Evolutionary conservation across 108 stramenopile genomes (phyloP).

Genomic region (Nitzschia sp.): DNA sequence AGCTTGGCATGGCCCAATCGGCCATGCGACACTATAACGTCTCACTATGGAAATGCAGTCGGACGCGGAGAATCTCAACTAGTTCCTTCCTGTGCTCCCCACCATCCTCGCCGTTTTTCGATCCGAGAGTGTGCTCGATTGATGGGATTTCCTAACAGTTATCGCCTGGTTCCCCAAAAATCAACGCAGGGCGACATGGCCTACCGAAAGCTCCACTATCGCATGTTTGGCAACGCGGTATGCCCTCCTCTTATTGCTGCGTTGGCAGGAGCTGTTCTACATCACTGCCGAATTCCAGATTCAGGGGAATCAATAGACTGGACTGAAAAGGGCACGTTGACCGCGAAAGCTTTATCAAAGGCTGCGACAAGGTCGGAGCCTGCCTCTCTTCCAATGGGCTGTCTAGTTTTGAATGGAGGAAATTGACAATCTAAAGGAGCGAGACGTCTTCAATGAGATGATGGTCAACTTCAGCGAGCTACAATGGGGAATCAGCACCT

Average conservation of each 20-base stretch:
- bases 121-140: constrained; percentile 69
- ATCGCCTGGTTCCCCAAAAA: constrained; percentile 27
- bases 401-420: no score
- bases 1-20: constrained; percentile 72
- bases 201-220: constrained; percentile 49
- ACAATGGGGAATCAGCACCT: no score
- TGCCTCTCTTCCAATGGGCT: constrained; percentile 22
- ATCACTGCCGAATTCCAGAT: constrained; percentile 11
- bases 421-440: no score
- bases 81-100: constrained; percentile 55
- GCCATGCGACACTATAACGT: constrained; percentile 59
- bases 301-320: constrained; percentile 10
- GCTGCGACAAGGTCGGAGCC: constrained; percentile 9
- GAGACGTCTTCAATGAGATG: no score
- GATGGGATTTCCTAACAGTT: constrained; percentile 79
- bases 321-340: constrained; percentile 7
- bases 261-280: constrained; percentile 71
- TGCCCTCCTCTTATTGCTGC: constrained; percentile 82
- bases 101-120: constrained; percentile 68
- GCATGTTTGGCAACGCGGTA: constrained; percentile 61
- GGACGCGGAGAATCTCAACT: constrained; percentile 73
- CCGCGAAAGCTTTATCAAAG: constrained; percentile 8
- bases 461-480: no score
- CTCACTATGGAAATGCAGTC: constrained; percentile 79
- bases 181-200: constrained; percentile 62